A percentile compares a stretch with the other conserved stretches of the same genome.
These are phyloP conservation scores for Meyerozyma elateridarum DNA, from an alignment of 1,139 yeast genomes.

Conservation along the genomic window DNA sequence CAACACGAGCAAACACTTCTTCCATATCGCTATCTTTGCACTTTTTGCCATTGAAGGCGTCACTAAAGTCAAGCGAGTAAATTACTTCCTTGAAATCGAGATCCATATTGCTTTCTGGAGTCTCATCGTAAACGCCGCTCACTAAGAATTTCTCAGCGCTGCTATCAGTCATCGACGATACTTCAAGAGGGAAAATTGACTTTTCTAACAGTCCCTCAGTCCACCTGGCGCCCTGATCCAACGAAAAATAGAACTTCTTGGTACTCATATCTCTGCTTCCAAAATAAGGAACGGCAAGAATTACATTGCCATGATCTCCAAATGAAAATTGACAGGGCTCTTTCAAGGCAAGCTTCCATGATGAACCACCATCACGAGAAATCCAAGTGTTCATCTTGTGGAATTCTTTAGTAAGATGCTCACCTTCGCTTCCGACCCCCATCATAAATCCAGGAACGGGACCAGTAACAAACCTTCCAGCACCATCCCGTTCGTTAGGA, in stretches of 20 bases:
- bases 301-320: conserved; percentile 79
- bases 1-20: conserved; percentile 56
- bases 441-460: conserved; percentile 72
- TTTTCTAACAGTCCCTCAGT: conserved; percentile 43
- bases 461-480: conserved; percentile 52
- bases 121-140: conserved; percentile 38
- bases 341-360: conserved; percentile 59
- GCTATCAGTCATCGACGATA: conserved; percentile 71
- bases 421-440: conserved; percentile 54
- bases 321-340: conserved; percentile 56
- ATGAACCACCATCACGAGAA: conserved; percentile 74
- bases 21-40: conserved; percentile 62
- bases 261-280: conserved; percentile 14
- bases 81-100: conserved; percentile 18
- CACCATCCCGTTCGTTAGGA: conserved; percentile 48
- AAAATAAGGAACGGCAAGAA: conserved; percentile 54
- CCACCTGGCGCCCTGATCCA: conserved; percentile 78
- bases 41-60: conserved; percentile 48
- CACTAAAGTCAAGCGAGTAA: conserved; percentile 57
- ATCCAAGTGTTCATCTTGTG: conserved; percentile 46
- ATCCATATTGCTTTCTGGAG: conserved; percentile 13
- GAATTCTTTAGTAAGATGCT: conserved; percentile 19
- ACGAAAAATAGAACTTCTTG: conserved; percentile 48
- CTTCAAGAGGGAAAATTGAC: conserved; percentile 38
- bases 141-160: conserved; percentile 58